phyloP scores from a whole-genome alignment of 1,284 basidiomycete species.

The Kwoniella shivajii region DNA sequence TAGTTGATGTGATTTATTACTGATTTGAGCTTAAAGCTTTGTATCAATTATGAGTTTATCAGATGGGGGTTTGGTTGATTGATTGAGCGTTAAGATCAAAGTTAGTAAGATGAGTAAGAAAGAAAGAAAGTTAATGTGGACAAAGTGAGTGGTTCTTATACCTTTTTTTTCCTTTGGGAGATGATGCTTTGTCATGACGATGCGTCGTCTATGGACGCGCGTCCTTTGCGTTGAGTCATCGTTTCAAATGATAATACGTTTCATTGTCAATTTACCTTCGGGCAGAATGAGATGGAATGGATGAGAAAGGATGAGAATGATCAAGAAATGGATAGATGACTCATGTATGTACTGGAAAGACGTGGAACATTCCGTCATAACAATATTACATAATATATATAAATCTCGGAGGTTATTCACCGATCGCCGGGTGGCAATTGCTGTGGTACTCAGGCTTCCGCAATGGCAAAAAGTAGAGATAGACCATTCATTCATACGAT shows the following conservation, averaged over 20 bases:
- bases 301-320: not conserved
- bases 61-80: not conserved
- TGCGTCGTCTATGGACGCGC: not conserved
- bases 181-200: conserved; percentile 3
- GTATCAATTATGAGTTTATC: not conserved
- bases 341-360: not conserved
- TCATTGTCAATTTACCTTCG: not conserved
- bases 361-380: not conserved
- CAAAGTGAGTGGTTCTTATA: conserved; percentile 4
- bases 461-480: too few relatives aligned
- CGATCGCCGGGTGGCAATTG: too few relatives aligned
- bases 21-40: not conserved
- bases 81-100: not conserved
- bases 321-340: not conserved
- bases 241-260: not conserved
- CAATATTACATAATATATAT: too few relatives aligned
- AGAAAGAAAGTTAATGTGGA: not conserved
- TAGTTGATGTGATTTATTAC: not conserved
- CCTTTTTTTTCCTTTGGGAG: not conserved
- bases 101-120: not conserved
- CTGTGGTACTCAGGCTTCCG: too few relatives aligned
- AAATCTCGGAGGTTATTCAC: too few relatives aligned
- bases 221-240: not conserved
- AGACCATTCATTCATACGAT: too few relatives aligned
- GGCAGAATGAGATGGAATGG: not conserved